Evolutionary conservation across 2,329 filamentous ascomycete species (phyloP).

Genomic region (Beauveria bassiana): DNA sequence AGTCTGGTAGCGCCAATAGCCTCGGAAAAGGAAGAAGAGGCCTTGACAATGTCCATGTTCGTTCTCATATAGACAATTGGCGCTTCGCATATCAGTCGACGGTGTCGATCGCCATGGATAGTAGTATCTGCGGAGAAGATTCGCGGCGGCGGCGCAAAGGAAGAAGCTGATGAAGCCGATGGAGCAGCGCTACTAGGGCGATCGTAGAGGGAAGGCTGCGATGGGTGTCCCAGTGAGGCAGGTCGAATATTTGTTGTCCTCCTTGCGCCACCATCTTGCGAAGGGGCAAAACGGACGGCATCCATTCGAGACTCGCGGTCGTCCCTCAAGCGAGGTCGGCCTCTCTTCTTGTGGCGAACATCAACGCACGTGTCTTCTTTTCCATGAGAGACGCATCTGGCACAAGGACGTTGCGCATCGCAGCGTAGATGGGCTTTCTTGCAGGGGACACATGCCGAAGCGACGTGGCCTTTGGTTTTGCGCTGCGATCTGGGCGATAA

Average conservation of each 20-base stretch:
- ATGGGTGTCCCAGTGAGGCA: neutral
- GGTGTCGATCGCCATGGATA: neutral
- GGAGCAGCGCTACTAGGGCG: neutral
- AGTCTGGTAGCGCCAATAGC: conserved; percentile 40
- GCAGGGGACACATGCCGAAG: conserved; percentile 78
- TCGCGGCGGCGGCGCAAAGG: conserved; percentile 1
- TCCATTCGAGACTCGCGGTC: conserved; percentile 57
- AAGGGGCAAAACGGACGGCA: conserved; percentile 36
- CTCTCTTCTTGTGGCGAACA: conserved; percentile 80
- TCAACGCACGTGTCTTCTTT: conserved; percentile 77
- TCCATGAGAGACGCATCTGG: conserved; percentile 67
- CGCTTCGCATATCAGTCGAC: conserved; percentile 25
- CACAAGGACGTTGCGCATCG: conserved; percentile 68
- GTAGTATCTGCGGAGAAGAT: neutral
- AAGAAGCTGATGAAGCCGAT: neutral
- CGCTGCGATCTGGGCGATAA: conserved; percentile 54
- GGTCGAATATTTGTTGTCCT: conserved; percentile 46
- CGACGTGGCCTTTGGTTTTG: conserved; percentile 73
- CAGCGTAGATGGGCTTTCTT: conserved; percentile 74
- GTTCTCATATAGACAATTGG: conserved; percentile 51
- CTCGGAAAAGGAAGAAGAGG: conserved; percentile 48
- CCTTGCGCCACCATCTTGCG: conserved; percentile 37
- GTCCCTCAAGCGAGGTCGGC: conserved; percentile 68
- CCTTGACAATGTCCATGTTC: conserved; percentile 50
- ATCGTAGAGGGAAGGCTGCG: neutral